Base-by-base conservation (phyloP, 2,329 filamentous ascomycete genomes). In the Myrmaecium sp. region DNA sequence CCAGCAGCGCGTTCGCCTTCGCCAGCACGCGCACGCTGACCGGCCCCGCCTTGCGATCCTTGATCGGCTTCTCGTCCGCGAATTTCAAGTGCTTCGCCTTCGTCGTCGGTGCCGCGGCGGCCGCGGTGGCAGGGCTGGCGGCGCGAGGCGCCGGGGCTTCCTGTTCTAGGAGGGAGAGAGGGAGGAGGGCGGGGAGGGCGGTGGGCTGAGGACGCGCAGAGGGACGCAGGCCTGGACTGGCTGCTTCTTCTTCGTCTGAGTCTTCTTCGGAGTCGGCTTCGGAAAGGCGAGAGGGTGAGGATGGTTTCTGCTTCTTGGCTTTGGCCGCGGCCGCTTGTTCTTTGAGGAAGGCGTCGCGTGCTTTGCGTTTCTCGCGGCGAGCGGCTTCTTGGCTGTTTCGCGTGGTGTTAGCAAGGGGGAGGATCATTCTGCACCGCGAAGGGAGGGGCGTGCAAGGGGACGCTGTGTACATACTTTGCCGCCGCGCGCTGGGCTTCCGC, bases 161-260 rank as follows among this genome's bases (percentile, higher is more conserved):
- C n/a, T n/a, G n/a, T n/a, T n/a, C 58, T 25, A 67, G 43, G 21
- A 67, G 55, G 14, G 62, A 58, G 27, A 58, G 55, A 4, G 63
- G 63, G 17, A 67, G 55, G 13, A 66, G 50, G 20, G 52, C 54
- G 5, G 62, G 62, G 8, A 66, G 51, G 37, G 45, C 30, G 27
- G 13, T 24, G 13, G 25, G 22, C 10, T 11, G 6, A n/a, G 13
- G 7, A 21, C 20, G 13, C 20, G 13, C 6, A 3, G 12, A 12
- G 10, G 10, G 5, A 6, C 4, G 16, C 21, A 9, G 13, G 6
- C 16, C n/a, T 30, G n/a, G 12, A 16, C 14, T 7, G 41, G 36
- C 11, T 44, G 42, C 17, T 40, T 40, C 23, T 40, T 41, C 14
- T 20, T 16, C 17, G 10, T 30, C 21, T 38, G 40, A 37, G 44